These are phyloP conservation scores for Nitzschia inconspicua DNA, from an alignment of 108 stramenopile genomes.

Conservation along the genomic window DNA sequence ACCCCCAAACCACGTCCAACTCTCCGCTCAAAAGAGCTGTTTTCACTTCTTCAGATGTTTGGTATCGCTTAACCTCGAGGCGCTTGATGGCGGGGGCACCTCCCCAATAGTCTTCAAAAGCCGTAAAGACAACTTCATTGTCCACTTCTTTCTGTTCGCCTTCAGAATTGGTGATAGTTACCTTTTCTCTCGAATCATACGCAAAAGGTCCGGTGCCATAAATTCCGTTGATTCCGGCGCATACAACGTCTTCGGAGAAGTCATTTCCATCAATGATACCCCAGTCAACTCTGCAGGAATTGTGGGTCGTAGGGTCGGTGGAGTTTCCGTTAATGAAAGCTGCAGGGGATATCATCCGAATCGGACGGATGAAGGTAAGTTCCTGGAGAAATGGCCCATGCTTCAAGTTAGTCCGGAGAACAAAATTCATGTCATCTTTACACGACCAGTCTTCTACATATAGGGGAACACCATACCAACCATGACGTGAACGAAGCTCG, in stretches of 20 bases:
- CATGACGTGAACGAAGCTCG: slow-evolving; percentile 39
- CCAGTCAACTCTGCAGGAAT: slow-evolving; percentile 53
- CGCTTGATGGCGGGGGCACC: slow-evolving; percentile 37
- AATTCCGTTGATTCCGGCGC: slow-evolving; percentile 42
- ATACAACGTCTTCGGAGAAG: slow-evolving; percentile 37
- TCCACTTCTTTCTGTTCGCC: slow-evolving; percentile 29
- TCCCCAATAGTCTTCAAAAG: slow-evolving; percentile 53
- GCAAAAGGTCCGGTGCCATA: slow-evolving; percentile 64
- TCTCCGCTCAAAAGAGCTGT: slow-evolving; percentile 38
- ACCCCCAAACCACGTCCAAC: slow-evolving; percentile 44
- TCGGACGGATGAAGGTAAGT: slow-evolving; percentile 66
- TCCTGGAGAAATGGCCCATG: slow-evolving; percentile 66
- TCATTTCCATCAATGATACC: slow-evolving; percentile 24
- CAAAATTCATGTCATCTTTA: slow-evolving; percentile 31
- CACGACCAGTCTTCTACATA: slow-evolving; percentile 43
- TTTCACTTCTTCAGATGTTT: slow-evolving; percentile 34
- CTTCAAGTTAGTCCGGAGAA: slow-evolving; percentile 34
- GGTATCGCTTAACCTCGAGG: slow-evolving; percentile 34
- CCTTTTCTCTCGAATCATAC: slow-evolving; percentile 26
- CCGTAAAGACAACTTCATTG: slow-evolving; percentile 37
- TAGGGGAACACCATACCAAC: slow-evolving; percentile 44
- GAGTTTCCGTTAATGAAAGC: slow-evolving; percentile 44
- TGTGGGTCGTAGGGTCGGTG: slow-evolving; percentile 40
- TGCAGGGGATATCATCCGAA: slow-evolving; percentile 45
- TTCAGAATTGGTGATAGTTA: background rate